Percentiles rank a stretch among this genome's conserved stretches.
phyloP scores from a whole-genome alignment of 2,329 filamentous ascomycete genomes.

The Fusarium poae region DNA sequence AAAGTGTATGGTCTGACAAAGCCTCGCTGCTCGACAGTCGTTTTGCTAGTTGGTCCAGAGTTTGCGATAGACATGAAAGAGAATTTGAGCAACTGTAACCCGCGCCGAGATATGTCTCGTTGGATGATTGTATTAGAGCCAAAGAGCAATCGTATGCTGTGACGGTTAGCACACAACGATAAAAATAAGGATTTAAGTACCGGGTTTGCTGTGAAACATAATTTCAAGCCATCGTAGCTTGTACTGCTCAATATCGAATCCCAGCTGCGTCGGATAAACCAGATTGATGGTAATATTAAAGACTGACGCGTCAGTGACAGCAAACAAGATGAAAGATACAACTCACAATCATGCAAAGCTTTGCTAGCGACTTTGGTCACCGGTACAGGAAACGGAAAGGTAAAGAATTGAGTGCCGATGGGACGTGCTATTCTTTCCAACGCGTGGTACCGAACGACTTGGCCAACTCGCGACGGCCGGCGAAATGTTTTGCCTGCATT shows the following conservation, averaged over 20 bases:
- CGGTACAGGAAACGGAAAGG: slow-evolving; percentile 11
- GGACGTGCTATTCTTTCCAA: slow-evolving; percentile 13
- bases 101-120: slow-evolving; percentile 16
- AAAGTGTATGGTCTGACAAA: not conserved
- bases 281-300: slow-evolving; percentile 1
- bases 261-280: slow-evolving; percentile 14
- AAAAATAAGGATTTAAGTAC: accelerated
- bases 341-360: slow-evolving; percentile 20
- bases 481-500: slow-evolving; percentile 22
- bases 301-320: not conserved
- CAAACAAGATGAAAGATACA: accelerated
- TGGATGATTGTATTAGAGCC: slow-evolving; percentile 11
- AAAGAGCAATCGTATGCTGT: slow-evolving; percentile 12
- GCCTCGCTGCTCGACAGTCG: not conserved
- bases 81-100: slow-evolving; percentile 3
- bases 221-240: slow-evolving; percentile 18
- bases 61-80: slow-evolving; percentile 10
- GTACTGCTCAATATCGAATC: slow-evolving; percentile 2
- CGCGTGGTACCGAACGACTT: not conserved
- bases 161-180: accelerated
- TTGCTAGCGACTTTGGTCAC: slow-evolving; percentile 8
- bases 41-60: not conserved
- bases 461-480: not conserved
- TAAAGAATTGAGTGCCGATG: not conserved
- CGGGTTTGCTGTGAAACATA: slow-evolving; percentile 7